phyloP scores from a whole-genome alignment of 1,284 basidiomycete species.

The Baeospora myosura region DNA sequence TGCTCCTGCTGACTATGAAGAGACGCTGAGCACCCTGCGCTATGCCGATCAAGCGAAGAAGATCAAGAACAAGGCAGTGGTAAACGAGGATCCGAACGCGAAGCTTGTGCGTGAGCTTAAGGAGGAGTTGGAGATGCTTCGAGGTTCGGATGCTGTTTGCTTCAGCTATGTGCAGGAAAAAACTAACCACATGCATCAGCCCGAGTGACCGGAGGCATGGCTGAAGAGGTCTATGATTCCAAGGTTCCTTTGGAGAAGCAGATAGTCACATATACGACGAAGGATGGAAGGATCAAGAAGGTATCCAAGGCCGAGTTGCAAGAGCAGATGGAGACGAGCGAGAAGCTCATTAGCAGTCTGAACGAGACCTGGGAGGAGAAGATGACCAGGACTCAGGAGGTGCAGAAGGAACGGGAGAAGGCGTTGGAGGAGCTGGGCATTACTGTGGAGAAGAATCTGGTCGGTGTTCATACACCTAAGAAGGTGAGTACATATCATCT shows the following conservation, averaged over 20 bases:
- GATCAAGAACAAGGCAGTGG: conserved; percentile 99
- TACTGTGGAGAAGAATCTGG: conserved; percentile 91
- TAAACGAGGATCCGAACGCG: conserved; percentile 99
- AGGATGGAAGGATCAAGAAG: conserved; percentile 89
- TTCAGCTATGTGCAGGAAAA: conserved; percentile 12
- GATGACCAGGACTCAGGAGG: conserved; percentile 84
- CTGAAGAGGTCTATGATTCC: conserved; percentile 82
- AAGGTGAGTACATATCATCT: conserved; percentile 48
- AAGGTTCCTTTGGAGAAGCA: conserved; percentile 90
- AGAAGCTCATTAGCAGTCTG: conserved; percentile 93
- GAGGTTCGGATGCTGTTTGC: conserved; percentile 38
- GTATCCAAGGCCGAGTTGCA: conserved; percentile 96
- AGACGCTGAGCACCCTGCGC: conserved; percentile 89
- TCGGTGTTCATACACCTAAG: conserved; percentile 99
- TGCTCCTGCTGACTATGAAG: conserved; percentile 95
- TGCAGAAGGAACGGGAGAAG: conserved; percentile 94
- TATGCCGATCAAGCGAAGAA: conserved; percentile 99
- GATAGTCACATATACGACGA: conserved; percentile 90
- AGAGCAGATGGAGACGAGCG: conserved; percentile 92
- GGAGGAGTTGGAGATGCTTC: conserved; percentile 88
- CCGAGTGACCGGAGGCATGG: conserved; percentile 51
- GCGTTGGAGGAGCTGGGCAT: conserved; percentile 97
- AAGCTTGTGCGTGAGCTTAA: conserved; percentile 97
- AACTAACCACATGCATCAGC: conserved; percentile 31
- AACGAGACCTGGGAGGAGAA: conserved; percentile 99